Evolutionary conservation across 192 early-diverging fungal species (phyloP).

Genomic region (Phlyctochytrium planicorne): DNA sequence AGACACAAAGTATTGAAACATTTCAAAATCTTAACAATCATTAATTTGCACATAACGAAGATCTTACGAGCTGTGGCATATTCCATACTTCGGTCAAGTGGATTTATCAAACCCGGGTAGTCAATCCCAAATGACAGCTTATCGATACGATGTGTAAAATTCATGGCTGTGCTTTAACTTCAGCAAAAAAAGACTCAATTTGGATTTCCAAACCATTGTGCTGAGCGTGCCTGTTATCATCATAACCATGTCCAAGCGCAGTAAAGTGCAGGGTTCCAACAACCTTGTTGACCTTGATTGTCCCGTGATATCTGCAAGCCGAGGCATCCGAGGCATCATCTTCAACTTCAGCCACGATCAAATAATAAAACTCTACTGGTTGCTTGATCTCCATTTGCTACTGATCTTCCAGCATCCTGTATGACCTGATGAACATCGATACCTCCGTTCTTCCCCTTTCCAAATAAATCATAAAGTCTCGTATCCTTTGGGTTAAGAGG

Average conservation of each 20-base stretch:
- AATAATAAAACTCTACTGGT: neutral
- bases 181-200: conserved; percentile 7
- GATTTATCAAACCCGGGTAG: conserved; percentile 84
- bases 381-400: neutral
- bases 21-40: conserved; percentile 60
- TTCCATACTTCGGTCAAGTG: conserved; percentile 80
- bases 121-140: conserved; percentile 85
- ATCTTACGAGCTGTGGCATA: conserved; percentile 53
- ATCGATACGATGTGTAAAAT: conserved; percentile 93
- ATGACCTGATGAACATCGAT: conserved; percentile 25
- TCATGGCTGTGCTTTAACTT: conserved; percentile 69
- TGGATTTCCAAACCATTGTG: conserved; percentile 54
- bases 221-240: conserved; percentile 59
- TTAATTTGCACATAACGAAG: neutral
- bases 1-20: conserved; percentile 86
- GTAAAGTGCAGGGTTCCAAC: conserved; percentile 90
- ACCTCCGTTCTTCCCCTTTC: too few relatives aligned
- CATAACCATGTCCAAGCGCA: conserved; percentile 84
- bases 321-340: neutral
- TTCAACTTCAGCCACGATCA: neutral
- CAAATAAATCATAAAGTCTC: too few relatives aligned
- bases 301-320: conserved; percentile 76
- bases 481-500: too few relatives aligned
- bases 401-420: conserved; percentile 4
- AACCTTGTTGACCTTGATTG: conserved; percentile 74